A percentile compares a stretch with the other conserved stretches of the same genome.
phyloP scores from a whole-genome alignment of 345 rosid genomes.

The Citrus mangshanensis region DNA sequence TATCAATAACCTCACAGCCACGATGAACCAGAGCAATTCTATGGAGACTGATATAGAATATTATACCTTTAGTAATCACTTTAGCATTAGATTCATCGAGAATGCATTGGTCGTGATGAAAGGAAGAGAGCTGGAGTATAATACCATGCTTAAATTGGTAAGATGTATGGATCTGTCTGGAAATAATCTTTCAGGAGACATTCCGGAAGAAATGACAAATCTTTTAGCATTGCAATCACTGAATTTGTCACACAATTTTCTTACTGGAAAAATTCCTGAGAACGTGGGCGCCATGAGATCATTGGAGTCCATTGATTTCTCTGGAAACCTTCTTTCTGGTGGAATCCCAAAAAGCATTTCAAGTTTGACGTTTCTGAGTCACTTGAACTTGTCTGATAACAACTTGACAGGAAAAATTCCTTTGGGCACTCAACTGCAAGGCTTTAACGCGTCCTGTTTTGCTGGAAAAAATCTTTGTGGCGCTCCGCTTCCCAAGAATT shows the following conservation, averaged over 20 bases:
- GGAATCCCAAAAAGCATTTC: conserved; percentile 13
- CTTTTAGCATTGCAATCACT: neutral
- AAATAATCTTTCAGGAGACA: neutral
- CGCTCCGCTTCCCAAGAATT: neutral
- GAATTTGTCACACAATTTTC: conserved; percentile 11
- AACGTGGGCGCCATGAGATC: conserved; percentile 5
- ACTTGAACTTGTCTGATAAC: neutral
- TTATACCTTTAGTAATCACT: too few species aligned
- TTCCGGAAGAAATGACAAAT: neutral
- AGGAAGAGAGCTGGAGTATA: neutral
- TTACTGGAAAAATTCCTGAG: neutral
- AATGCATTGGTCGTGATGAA: neutral
- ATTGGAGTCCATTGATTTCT: conserved; percentile 10
- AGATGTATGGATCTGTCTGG: neutral
- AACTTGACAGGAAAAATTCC: neutral
- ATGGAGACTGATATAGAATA: too few species aligned
- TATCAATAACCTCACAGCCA: too few species aligned
- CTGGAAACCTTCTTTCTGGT: conserved; percentile 10
- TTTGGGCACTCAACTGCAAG: conserved; percentile 9
- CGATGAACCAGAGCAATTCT: too few species aligned
- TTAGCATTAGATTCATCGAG: too few species aligned
- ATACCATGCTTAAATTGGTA: neutral
- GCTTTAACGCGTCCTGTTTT: neutral
- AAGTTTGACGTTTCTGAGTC: neutral
- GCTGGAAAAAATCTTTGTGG: neutral